Conservation (phyloP, 179 eudicot species). For the Corrigiola litoralis region DNA sequence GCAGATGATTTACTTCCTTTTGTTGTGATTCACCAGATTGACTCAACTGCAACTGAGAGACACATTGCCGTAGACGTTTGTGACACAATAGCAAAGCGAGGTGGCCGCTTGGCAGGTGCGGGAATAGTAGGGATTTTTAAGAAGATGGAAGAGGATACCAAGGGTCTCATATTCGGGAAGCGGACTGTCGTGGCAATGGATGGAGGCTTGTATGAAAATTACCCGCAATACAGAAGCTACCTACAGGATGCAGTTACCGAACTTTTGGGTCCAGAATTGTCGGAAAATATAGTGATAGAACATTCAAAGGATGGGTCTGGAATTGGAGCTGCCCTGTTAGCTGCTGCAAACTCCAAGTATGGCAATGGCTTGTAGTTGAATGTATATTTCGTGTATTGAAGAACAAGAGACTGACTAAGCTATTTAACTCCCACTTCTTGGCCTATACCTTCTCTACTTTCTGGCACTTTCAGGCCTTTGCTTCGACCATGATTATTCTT, state of each 20-base stretch:
- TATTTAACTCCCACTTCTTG: too few relatives aligned
- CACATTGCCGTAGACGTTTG: constrained; percentile 54
- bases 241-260: constrained; percentile 59
- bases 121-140: constrained; percentile 74
- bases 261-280: constrained; percentile 48
- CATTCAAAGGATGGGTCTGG: constrained; percentile 79
- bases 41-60: constrained; percentile 36
- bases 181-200: constrained; percentile 85
- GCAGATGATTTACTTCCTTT: not conserved
- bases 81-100: constrained; percentile 63
- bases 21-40: constrained; percentile 31
- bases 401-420: too few relatives aligned
- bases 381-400: too few relatives aligned
- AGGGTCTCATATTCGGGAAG: constrained; percentile 48
- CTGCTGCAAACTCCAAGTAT: constrained; percentile 61
- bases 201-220: constrained; percentile 74
- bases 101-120: constrained; percentile 78
- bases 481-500: too few relatives aligned
- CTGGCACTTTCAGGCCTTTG: too few relatives aligned
- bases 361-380: not conserved
- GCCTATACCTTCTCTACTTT: too few relatives aligned
- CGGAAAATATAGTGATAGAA: constrained; percentile 51
- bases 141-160: constrained; percentile 60
- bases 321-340: constrained; percentile 82
- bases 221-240: constrained; percentile 59